Base-by-base conservation (phyloP, 805 yeast genomes). In the Saturnispora halmiae region DNA sequence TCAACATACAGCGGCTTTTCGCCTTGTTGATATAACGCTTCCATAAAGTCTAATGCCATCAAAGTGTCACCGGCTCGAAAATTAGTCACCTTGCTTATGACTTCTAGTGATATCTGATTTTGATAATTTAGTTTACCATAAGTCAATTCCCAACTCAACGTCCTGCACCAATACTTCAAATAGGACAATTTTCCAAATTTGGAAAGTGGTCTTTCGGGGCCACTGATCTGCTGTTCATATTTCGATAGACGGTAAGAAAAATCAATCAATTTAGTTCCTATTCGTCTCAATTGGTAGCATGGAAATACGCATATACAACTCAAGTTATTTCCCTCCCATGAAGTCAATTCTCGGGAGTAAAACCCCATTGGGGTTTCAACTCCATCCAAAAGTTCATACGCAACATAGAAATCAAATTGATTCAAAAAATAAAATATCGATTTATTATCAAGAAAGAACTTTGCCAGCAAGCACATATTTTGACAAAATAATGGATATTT, bases 261-360 rank as follows among this genome's bases (percentile, higher is more conserved):
- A 45, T 85, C 85, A 13, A 92, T 84, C 30, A 92, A 57, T 9
- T 85, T 64, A 4, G 85, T 76, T 0, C 97, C 98, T 20, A 88
- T 58, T 6, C 76, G 79, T 31, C 72, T 70, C 43, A 85, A 67
- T 57, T 90, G 97, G 56, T 77, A 92, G 3, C 96, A 96, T 1
- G 98, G 98, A 46, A 92, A 83, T 3, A 86, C 77, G 48, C 92
- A 69, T 10, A 92, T 82, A 55, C 97, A 92, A 0, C 96, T 96
- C 29, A 92, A 64, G 55, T 90, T 92, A 57, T 88, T 84, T 38
- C 75, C 70, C 40, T 83, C 90, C 72, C 77, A 76, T 0, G 95
- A 79, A 0, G 82, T 64, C 33, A 81, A 63, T 53, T 92, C 98
- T 51, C 84, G 83, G 11, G 96, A 87, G 54, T 86, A 92, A 55